Evolutionary conservation across 1,139 yeast genomes (phyloP).

Genomic region (Entelexis paramagnoliae): DNA sequence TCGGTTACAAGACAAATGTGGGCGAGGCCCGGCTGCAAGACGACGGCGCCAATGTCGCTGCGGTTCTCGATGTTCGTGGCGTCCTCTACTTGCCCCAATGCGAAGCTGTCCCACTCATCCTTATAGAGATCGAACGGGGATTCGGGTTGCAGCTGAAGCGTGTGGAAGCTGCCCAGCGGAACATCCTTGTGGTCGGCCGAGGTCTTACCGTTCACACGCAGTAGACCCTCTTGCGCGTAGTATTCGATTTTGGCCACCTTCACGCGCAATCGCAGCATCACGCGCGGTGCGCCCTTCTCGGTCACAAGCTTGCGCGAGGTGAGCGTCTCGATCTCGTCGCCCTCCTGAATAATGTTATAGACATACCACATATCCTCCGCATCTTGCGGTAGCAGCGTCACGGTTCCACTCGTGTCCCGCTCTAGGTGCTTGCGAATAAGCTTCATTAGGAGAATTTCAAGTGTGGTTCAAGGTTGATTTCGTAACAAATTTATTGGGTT

Average conservation of each 20-base stretch:
- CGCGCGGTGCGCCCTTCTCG: slow-evolving; percentile 44
- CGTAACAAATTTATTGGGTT: slow-evolving; percentile 1
- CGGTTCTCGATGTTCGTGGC: slow-evolving; percentile 66
- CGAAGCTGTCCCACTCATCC: slow-evolving; percentile 69
- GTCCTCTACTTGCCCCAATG: slow-evolving; percentile 53
- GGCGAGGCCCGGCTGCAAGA: slow-evolving; percentile 88
- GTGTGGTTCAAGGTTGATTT: background rate
- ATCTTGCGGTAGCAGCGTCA: slow-evolving; percentile 69
- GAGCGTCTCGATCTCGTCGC: slow-evolving; percentile 61
- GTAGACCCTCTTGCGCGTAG: slow-evolving; percentile 62
- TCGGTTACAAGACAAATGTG: slow-evolving; percentile 85
- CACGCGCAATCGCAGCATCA: slow-evolving; percentile 45
- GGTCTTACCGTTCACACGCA: slow-evolving; percentile 76
- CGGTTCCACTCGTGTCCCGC: slow-evolving; percentile 55
- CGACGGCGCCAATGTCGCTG: slow-evolving; percentile 92
- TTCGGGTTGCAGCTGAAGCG: slow-evolving; percentile 68
- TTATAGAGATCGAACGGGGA: slow-evolving; percentile 55
- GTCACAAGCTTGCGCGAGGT: slow-evolving; percentile 56
- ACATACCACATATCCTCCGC: slow-evolving; percentile 86
- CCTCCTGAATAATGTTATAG: slow-evolving; percentile 66
- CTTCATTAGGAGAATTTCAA: slow-evolving; percentile 37
- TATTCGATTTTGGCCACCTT: slow-evolving; percentile 65
- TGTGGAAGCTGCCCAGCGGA: slow-evolving; percentile 76
- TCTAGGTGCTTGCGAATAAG: slow-evolving; percentile 43
- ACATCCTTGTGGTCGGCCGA: slow-evolving; percentile 65